A percentile compares a stretch with the other conserved stretches of the same genome.
Evolutionary conservation across 257 asterid genomes (phyloP).

Genomic region (Jacaranda mimosifolia): DNA sequence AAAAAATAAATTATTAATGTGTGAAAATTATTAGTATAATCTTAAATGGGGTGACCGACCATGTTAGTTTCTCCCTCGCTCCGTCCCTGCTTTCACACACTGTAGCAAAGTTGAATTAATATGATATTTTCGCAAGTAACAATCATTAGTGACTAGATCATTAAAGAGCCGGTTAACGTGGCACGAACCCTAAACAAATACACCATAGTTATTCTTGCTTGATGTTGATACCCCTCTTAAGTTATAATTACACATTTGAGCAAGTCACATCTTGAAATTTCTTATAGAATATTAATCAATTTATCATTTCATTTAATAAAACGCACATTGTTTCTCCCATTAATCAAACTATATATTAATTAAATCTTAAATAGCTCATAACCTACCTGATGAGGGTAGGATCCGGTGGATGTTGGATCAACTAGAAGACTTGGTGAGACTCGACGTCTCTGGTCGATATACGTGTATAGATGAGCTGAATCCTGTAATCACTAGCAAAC

Average conservation of each 20-base stretch:
- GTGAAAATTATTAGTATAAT: too few species aligned
- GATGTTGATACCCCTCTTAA: neutral
- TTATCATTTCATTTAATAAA: neutral
- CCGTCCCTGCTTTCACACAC: neutral
- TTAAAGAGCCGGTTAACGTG: neutral
- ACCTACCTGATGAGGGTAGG: too few species aligned
- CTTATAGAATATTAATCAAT: neutral
- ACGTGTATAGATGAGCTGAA: too few species aligned
- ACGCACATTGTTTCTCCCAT: neutral
- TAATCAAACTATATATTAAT: neutral
- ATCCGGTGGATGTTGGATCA: too few species aligned
- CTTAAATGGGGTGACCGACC: too few species aligned
- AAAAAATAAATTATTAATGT: too few species aligned
- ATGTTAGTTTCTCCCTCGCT: too few species aligned
- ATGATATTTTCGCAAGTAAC: neutral
- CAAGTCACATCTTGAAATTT: conserved; percentile 14
- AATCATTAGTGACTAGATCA: conserved; percentile 20
- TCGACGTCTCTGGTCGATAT: too few species aligned
- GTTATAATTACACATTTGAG: neutral
- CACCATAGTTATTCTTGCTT: neutral
- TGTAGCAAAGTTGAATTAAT: conserved; percentile 1
- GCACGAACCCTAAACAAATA: neutral
- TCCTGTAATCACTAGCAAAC: too few species aligned
- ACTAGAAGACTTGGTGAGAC: too few species aligned
- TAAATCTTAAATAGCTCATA: too few species aligned